Evolutionary conservation across 345 rosid genomes (phyloP).

Genomic region (Trapa bicornis): DNA sequence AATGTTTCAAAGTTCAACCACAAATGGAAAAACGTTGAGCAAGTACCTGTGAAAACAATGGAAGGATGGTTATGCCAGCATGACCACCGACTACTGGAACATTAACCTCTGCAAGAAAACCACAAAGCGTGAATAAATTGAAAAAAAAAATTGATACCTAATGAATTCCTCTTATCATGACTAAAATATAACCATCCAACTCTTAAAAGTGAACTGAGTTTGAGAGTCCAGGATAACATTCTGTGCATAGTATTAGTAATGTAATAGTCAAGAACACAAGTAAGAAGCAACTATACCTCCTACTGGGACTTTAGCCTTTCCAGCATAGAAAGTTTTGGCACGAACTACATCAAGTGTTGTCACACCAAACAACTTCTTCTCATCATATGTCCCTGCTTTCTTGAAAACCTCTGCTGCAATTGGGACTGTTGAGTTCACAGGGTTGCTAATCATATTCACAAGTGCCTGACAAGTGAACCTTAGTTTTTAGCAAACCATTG

Average conservation of each 20-base stretch:
- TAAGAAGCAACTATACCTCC: conserved; percentile 20
- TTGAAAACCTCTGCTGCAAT: conserved; percentile 72
- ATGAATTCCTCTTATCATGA: background rate
- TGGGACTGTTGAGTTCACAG: conserved; percentile 71
- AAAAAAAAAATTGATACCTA: background rate
- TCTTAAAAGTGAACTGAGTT: background rate
- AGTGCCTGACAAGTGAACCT: conserved; percentile 26
- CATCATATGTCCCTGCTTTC: conserved; percentile 59
- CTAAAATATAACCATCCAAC: background rate
- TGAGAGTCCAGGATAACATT: background rate
- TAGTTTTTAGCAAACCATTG: background rate
- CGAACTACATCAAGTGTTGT: conserved; percentile 68
- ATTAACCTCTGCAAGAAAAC: conserved; percentile 36
- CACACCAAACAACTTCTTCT: conserved; percentile 58
- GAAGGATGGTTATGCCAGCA: conserved; percentile 75
- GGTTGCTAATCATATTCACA: conserved; percentile 66
- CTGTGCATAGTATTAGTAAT: background rate
- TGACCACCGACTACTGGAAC: conserved; percentile 85
- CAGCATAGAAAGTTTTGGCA: conserved; percentile 66
- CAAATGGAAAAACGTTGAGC: background rate
- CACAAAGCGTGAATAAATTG: background rate
- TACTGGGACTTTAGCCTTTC: conserved; percentile 47
- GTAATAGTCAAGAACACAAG: background rate
- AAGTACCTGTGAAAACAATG: conserved; percentile 64
- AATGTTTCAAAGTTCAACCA: background rate